Evolutionary conservation across 495 filamentous ascomycete species (phyloP).

Genomic region (Podospora didyma): DNA sequence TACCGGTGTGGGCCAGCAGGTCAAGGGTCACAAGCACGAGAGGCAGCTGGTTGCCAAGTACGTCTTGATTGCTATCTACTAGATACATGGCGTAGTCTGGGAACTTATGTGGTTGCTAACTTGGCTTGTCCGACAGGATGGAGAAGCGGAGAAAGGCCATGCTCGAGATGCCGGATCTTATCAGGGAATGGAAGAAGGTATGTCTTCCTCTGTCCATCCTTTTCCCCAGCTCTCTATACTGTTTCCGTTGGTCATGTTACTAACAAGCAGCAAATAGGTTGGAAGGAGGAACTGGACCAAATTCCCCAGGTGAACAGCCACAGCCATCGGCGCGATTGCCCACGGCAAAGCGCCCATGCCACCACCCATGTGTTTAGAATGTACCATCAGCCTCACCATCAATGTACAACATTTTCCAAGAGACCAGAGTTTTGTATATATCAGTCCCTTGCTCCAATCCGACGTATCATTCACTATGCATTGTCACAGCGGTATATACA

Average conservation of each 20-base stretch:
- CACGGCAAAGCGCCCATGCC: neutral
- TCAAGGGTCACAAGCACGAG: constrained; percentile 94
- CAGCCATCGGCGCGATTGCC: neutral
- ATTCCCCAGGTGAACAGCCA: constrained; percentile 63
- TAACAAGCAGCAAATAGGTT: constrained; percentile 36
- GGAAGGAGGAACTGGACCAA: constrained; percentile 88
- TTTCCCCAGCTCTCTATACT: neutral
- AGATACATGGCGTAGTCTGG: neutral
- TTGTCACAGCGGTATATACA: no score
- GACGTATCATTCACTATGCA: no score
- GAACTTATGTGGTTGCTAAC: constrained; percentile 12
- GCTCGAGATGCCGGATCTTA: constrained; percentile 86
- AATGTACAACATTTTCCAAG: constrained; percentile 21
- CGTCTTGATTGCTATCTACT: constrained; percentile 23
- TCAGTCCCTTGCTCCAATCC: neutral
- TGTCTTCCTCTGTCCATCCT: constrained; percentile 20
- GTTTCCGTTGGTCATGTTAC: neutral
- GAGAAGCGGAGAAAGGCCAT: constrained; percentile 88
- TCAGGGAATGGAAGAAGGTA: constrained; percentile 91
- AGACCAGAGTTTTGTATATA: neutral
- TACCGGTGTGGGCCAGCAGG: constrained; percentile 85
- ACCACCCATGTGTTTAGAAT: constrained; percentile 14
- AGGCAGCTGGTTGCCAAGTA: constrained; percentile 73
- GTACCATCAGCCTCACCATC: constrained; percentile 14
- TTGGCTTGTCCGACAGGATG: constrained; percentile 50